Conservation (phyloP, 352 stramenopile genomes). For the Globisporangium takayamanum region DNA sequence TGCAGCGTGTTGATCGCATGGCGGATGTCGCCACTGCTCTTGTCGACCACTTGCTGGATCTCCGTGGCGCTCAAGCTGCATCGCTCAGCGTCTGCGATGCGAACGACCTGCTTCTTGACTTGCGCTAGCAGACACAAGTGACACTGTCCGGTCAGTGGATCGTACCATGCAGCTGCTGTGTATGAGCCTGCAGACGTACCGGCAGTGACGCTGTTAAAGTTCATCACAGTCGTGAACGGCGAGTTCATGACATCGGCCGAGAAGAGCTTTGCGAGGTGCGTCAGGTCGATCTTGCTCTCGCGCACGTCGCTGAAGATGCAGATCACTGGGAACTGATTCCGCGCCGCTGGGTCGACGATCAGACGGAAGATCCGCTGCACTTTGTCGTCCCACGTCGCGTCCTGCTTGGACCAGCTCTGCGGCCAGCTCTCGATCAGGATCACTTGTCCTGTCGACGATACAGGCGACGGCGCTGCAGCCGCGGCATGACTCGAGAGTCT, state of each 20-base stretch:
- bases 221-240: conserved; percentile 59
- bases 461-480: neutral
- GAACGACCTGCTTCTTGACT: conserved; percentile 62
- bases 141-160: neutral
- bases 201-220: conserved; percentile 73
- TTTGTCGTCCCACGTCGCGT: conserved; percentile 41
- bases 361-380: conserved; percentile 46
- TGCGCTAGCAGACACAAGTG: conserved; percentile 21
- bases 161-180: neutral
- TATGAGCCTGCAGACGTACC: conserved; percentile 20
- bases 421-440: conserved; percentile 79
- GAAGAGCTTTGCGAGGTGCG: conserved; percentile 59
- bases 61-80: conserved; percentile 19
- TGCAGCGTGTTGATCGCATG: conserved; percentile 80
- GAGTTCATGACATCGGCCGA: conserved; percentile 62
- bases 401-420: conserved; percentile 33
- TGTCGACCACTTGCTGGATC: conserved; percentile 47
- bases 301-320: conserved; percentile 81
- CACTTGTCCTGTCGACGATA: conserved; percentile 20
- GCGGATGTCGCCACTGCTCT: conserved; percentile 68
- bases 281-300: conserved; percentile 63
- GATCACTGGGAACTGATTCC: conserved; percentile 48
- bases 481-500: conserved; percentile 7
- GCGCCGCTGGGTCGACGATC: conserved; percentile 34
- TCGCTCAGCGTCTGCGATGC: conserved; percentile 33